Evolutionary conservation across 768 basidiomycete genomes (phyloP).

Genomic region (Boletus rubescentipes): DNA sequence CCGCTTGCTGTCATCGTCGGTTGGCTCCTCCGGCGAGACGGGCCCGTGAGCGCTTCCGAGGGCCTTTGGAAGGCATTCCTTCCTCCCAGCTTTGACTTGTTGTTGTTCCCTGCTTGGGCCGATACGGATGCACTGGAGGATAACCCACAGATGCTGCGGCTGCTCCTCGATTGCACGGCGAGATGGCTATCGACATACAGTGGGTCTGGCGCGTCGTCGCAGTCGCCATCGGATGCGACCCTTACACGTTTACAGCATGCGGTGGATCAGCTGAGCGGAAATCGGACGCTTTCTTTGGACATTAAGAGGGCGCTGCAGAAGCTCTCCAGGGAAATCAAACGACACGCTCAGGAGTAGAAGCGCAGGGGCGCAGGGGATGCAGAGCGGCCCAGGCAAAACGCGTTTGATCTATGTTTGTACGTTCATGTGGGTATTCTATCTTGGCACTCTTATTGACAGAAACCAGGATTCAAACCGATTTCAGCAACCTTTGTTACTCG

Average conservation of each 20-base stretch:
- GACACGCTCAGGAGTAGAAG: background rate
- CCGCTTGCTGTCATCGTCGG: background rate
- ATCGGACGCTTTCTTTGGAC: background rate
- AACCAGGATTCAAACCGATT: background rate
- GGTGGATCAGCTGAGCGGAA: background rate
- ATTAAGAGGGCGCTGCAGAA: conserved; percentile 1
- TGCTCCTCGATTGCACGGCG: background rate
- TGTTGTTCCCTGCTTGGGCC: conserved; percentile 6
- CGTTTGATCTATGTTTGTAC: background rate
- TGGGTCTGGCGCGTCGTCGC: background rate
- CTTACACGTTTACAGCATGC: background rate
- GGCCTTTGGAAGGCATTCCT: background rate
- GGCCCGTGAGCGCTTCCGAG: background rate
- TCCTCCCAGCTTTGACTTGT: background rate
- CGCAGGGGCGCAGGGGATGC: no score
- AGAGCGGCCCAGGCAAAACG: background rate
- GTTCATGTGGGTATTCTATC: background rate
- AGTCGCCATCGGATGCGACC: background rate
- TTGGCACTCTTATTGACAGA: background rate
- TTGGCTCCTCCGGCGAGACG: conserved; percentile 9
- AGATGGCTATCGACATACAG: background rate
- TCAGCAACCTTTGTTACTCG: background rate
- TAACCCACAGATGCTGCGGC: conserved; percentile 4
- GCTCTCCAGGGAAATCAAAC: background rate
- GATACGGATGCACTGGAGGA: conserved; percentile 4